Conservation (phyloP, 208 protist genomes). For the Trypanosoma cruzi region DNA sequence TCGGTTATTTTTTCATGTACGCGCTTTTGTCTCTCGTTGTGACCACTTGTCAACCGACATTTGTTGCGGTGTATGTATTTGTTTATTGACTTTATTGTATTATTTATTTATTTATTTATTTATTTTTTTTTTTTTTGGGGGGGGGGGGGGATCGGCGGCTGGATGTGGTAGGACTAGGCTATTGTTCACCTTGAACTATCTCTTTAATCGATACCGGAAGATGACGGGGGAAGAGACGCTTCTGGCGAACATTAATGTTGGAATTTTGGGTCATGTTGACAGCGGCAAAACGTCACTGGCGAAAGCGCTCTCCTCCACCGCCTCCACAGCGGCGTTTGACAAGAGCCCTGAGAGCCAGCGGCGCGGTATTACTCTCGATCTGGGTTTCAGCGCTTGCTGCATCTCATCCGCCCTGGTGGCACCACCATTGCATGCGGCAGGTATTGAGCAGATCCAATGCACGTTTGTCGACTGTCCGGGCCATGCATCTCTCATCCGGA, state of each 20-base stretch:
- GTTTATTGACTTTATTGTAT: too few relatives aligned
- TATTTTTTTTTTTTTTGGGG: too few relatives aligned
- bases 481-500: slow-evolving; percentile 98
- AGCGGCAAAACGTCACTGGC: slow-evolving; percentile 96
- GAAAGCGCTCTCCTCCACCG: slow-evolving; percentile 90
- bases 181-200: not conserved
- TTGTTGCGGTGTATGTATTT: too few relatives aligned
- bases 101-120: too few relatives aligned
- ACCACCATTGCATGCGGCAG: slow-evolving; percentile 27
- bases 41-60: too few relatives aligned
- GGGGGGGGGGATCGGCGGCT: too few relatives aligned
- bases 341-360: slow-evolving; percentile 97
- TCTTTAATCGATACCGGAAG: not conserved
- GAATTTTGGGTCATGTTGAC: slow-evolving; percentile 97
- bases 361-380: slow-evolving; percentile 98
- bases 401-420: slow-evolving; percentile 18
- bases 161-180: too few relatives aligned
- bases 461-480: slow-evolving; percentile 99
- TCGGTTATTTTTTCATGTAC: too few relatives aligned
- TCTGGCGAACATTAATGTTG: slow-evolving; percentile 94
- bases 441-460: slow-evolving; percentile 59
- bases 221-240: slow-evolving; percentile 7
- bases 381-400: slow-evolving; percentile 96
- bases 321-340: slow-evolving; percentile 97
- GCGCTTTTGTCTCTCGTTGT: too few relatives aligned